Base-by-base conservation (phyloP, 345 rosid species). In the Populus ilicifolia region DNA sequence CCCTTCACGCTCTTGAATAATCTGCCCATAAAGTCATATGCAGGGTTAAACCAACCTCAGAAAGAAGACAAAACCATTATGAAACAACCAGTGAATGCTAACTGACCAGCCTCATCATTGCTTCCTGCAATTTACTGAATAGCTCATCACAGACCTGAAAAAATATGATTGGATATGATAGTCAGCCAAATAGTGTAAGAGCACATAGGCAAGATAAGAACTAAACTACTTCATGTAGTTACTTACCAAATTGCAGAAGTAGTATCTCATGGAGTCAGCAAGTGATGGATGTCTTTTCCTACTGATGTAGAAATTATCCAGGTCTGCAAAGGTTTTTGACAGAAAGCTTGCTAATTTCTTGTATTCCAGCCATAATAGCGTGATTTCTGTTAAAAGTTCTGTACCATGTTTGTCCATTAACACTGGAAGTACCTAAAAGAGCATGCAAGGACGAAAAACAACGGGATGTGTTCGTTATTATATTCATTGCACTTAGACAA, bases 1-100 rank as follows among this genome's bases (percentile, higher is more conserved):
- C 36, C 78, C 78, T 5, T 75, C 72, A 11, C 78, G 78, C 41
- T 50, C 78, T 48, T 75, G 20, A 46, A n/a, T 35, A 38, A 75
- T 52, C 78, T 75, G 65, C 13, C 8, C 30, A 8, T 6, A 44
- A 14, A 20, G 39, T 27, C 70, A 65, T 5, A 5, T 44, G 12
- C 52, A 27, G 41, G 2, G 21, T 64, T 64, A 74, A 39, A 18
- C n/a, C 69, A 39, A 41, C 33, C 38, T 29, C 59, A 65, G 10
- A 25, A 27, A 46, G 16, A 59, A 21, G n/a, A 14, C 35, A 44
- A 29, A 29, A 44, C 5, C 20, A 43, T 63, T 14, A 25, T 6
- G 20, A 27, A 29, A 71, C 9, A 36, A 48, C 20, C 38, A 56
- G 11, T 27, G 36, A 64, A 64, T 65, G 39, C 27, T 44, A 75